These are phyloP conservation scores for Hondaea fermentalgiana DNA, from an alignment of 108 stramenopile species.

Conservation along the genomic window DNA sequence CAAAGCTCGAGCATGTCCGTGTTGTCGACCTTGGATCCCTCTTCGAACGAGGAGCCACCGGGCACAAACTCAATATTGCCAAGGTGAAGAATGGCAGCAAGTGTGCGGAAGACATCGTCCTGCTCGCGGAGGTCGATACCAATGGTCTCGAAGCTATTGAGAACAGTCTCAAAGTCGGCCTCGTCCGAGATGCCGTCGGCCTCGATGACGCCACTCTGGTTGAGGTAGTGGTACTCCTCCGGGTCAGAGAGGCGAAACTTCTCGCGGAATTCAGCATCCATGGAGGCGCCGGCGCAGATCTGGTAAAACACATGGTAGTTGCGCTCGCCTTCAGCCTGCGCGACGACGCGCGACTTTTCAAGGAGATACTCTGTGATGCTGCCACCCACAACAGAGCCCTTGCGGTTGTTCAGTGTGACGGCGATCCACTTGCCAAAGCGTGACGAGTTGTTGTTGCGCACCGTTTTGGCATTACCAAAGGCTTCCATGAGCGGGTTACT, in stretches of 20 bases:
- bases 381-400: conserved; percentile 43
- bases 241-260: conserved; percentile 33
- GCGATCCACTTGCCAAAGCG: conserved; percentile 97
- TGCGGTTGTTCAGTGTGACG: conserved; percentile 39
- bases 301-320: conserved; percentile 99
- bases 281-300: conserved; percentile 64
- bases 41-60: conserved; percentile 33
- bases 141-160: conserved; percentile 25
- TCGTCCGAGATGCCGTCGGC: conserved; percentile 42
- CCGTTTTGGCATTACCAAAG: conserved; percentile 98
- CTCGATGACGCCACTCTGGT: conserved; percentile 35
- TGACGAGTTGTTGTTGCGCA: conserved; percentile 97
- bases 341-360: conserved; percentile 87
- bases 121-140: conserved; percentile 23
- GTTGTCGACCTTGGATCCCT: conserved; percentile 40
- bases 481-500: conserved; percentile 96
- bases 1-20: conserved; percentile 26
- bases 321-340: conserved; percentile 82
- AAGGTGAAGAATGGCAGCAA: conserved; percentile 37
- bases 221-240: conserved; percentile 45
- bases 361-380: conserved; percentile 74
- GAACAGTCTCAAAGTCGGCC: conserved; percentile 40
- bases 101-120: not conserved
- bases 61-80: conserved; percentile 42
- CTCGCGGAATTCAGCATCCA: conserved; percentile 32